phyloP scores from a whole-genome alignment of 257 asterid genomes.

The Solanum etuberosum region DNA sequence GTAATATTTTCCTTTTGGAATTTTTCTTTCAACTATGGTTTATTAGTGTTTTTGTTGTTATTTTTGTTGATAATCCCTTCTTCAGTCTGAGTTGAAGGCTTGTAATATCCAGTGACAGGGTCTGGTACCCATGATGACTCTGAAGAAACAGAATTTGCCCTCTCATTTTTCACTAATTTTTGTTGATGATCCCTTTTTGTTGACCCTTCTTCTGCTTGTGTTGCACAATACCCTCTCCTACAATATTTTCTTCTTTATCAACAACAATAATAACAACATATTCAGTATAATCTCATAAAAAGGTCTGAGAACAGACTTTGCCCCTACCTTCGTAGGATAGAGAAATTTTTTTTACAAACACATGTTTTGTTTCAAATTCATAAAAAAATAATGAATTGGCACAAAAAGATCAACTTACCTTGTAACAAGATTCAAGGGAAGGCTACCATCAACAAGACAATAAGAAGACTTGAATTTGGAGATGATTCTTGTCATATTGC shows the following conservation, averaged over 20 bases:
- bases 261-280: background rate
- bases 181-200: background rate
- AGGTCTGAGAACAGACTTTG: background rate
- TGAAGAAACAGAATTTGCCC: background rate
- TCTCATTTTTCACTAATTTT: background rate
- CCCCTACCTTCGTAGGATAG: background rate
- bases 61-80: background rate
- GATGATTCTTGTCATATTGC: background rate
- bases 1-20: background rate
- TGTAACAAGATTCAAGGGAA: background rate
- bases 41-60: background rate
- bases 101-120: background rate
- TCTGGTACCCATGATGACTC: slow-evolving; percentile 1
- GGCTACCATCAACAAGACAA: background rate
- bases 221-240: background rate
- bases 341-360: background rate
- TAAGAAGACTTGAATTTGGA: background rate
- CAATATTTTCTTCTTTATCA: background rate
- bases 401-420: background rate
- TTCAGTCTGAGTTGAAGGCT: background rate
- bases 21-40: background rate
- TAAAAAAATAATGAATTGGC: background rate
- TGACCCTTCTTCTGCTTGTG: background rate
- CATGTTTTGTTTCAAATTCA: background rate
- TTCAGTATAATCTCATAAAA: background rate